Evolutionary conservation across 768 basidiomycete genomes (phyloP).

Genomic region (Nidula microcarpa): DNA sequence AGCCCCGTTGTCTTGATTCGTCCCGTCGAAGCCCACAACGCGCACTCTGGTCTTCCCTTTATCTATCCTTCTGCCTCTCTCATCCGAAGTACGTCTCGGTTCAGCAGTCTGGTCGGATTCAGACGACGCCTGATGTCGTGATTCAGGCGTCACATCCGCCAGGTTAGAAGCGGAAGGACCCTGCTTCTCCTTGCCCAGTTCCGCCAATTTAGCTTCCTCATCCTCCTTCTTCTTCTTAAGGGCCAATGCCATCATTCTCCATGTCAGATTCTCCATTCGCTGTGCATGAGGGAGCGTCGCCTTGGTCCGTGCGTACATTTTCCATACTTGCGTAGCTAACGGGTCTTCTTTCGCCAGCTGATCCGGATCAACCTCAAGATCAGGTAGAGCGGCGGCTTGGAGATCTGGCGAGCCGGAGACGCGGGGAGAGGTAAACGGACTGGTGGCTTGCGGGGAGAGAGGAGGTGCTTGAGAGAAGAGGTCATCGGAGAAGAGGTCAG

Average conservation of each 20-base stretch:
- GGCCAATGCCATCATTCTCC: slow-evolving; percentile 98
- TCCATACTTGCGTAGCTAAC: slow-evolving; percentile 95
- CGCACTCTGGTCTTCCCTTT: slow-evolving; percentile 78
- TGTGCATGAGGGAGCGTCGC: slow-evolving; percentile 88
- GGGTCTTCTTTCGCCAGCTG: slow-evolving; percentile 81
- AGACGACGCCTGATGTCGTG: slow-evolving; percentile 12
- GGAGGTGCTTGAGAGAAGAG: slow-evolving; percentile 42
- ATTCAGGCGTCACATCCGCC: slow-evolving; percentile 8
- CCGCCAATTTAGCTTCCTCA: slow-evolving; percentile 35
- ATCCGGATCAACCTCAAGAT: slow-evolving; percentile 55
- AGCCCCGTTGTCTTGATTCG: slow-evolving; percentile 62
- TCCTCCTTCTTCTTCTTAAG: slow-evolving; percentile 86
- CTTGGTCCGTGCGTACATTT: slow-evolving; percentile 90
- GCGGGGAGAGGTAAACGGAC: slow-evolving; percentile 62
- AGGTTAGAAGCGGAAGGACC: slow-evolving; percentile 4
- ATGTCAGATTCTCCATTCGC: slow-evolving; percentile 96
- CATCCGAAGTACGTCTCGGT: slow-evolving; percentile 29
- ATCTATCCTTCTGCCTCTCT: slow-evolving; percentile 72
- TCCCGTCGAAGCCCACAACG: slow-evolving; percentile 80
- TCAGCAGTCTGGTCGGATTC: slow-evolving; percentile 12
- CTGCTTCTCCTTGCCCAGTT: slow-evolving; percentile 12
- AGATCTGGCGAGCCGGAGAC: slow-evolving; percentile 70
- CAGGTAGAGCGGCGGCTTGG: slow-evolving; percentile 32
- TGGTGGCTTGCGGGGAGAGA: slow-evolving; percentile 40
- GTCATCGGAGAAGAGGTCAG: slow-evolving; percentile 69